Base-by-base conservation (phyloP, 2,329 filamentous ascomycete species). In the Beauveria bassiana region DNA sequence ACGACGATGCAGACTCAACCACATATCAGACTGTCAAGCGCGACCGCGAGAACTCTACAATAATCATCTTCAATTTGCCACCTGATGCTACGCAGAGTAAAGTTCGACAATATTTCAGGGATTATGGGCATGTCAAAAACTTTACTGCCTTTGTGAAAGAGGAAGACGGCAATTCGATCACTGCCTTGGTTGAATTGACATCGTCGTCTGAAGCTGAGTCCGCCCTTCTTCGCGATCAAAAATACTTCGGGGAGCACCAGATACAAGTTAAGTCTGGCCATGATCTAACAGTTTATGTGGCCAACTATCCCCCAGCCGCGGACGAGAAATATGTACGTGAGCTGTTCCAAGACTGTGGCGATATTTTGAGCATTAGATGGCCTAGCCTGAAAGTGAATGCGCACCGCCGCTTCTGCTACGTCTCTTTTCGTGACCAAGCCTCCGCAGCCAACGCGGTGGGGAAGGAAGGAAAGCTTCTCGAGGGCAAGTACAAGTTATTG, bases 351-450 rank as follows among this genome's bases (percentile, higher is more conserved):
- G 79, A 84, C 62, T 93, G 87, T 69, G 95, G 95, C 49, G 86
- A 93, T 49, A 87, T 99, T 61, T 80, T 96, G 61, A 90, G 88
- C 68, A 82, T 98, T 58, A 88, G 95, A 24, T 95, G 95, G 76
- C 95, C 95, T 2, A 96, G 91, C 61, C 83, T 99, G 57, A 96
- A 96, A 72, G 92, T 83, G 73, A 93, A 97, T 69, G 87, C 88
- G 1, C 87, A 90, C 67, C 90, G 95, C 38, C 88, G 95, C 26
- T 99, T 99, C 77, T 97, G 93, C 77, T 99, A 99, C 73, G 81
- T 97, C 7, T 91, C 96, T n/a, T 97, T 97, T 71, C 82, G 86
- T 53, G 85, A 86, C 38, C 74, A 82, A 3, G 80, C 81, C n/a
- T 83, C 84, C 58, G 90, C 92, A 0, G 80, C 85, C 45, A 85